Percentiles rank a stretch among this genome's conserved stretches.
Conservation (phyloP, 176 grass and related monocot species). For the Zoysia pacifica region DNA sequence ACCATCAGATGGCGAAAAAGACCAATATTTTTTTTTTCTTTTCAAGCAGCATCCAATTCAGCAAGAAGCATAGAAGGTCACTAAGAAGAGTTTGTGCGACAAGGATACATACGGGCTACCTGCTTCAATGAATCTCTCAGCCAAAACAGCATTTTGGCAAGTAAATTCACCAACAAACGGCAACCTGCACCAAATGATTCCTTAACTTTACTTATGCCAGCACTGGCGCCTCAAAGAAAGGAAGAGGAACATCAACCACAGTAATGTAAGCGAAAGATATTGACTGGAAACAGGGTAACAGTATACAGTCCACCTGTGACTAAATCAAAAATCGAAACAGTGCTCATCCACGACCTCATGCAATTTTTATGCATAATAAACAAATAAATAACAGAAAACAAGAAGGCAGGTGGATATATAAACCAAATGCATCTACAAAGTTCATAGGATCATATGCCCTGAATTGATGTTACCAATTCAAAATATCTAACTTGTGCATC, state of each 20-base stretch:
- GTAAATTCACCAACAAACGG: conserved; percentile 92
- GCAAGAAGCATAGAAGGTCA: conserved; percentile 22
- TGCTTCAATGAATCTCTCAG: conserved; percentile 97
- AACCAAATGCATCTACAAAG: background rate
- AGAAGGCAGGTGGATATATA: background rate
- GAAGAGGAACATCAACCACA: conserved; percentile 21
- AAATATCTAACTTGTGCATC: background rate
- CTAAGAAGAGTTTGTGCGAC: conserved; percentile 38
- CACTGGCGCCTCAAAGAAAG: background rate
- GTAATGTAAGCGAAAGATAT: background rate
- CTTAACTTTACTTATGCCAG: conserved; percentile 5
- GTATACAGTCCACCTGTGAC: background rate
- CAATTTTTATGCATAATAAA: background rate
- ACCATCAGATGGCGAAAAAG: background rate
- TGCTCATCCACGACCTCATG: background rate
- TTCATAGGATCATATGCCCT: background rate
- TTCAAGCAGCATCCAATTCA: conserved; percentile 9
- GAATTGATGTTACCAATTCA: background rate
- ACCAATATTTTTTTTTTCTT: conserved; percentile 9
- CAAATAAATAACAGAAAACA: background rate
- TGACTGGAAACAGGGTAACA: conserved; percentile 5
- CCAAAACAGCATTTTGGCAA: conserved; percentile 95
- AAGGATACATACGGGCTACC: conserved; percentile 94
- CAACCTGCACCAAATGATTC: conserved; percentile 48
- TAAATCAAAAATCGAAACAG: background rate